Evolutionary conservation across 1,139 yeast genomes (phyloP).

Genomic region (Candida glucosophila): DNA sequence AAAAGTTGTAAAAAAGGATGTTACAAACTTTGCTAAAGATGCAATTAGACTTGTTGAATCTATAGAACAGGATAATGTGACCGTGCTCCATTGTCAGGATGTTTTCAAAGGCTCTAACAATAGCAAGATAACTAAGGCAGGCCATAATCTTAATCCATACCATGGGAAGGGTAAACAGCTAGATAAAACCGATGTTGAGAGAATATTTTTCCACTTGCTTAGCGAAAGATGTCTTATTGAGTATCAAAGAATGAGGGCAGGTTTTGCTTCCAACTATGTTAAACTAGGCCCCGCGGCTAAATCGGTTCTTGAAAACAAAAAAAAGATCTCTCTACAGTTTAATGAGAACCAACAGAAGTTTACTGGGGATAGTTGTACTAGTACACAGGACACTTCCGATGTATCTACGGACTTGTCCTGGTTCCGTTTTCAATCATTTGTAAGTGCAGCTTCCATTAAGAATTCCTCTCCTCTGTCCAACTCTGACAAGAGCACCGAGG

Average conservation of each 20-base stretch:
- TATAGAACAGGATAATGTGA: constrained; percentile 54
- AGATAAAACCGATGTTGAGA: constrained; percentile 62
- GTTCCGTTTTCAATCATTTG: constrained; percentile 13
- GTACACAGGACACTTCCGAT: constrained; percentile 1
- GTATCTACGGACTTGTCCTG: too few species aligned
- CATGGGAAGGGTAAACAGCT: constrained; percentile 67
- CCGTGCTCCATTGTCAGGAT: constrained; percentile 76
- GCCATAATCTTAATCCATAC: constrained; percentile 49
- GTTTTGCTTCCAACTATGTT: constrained; percentile 75
- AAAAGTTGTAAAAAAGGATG: constrained; percentile 49
- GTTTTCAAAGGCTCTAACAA: constrained; percentile 68
- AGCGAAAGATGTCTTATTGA: constrained; percentile 65
- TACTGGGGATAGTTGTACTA: background rate
- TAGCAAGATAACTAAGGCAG: constrained; percentile 51
- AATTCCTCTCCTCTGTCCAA: background rate
- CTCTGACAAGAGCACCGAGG: constrained; percentile 21
- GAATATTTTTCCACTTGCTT: constrained; percentile 72
- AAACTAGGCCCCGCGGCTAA: constrained; percentile 47
- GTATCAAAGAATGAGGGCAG: constrained; percentile 61
- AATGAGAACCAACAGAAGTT: constrained; percentile 6
- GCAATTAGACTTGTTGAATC: constrained; percentile 52
- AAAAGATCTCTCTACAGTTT: constrained; percentile 32
- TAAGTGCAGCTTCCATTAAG: constrained; percentile 12
- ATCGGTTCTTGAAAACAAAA: constrained; percentile 34
- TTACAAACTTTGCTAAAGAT: constrained; percentile 55